Base-by-base conservation (phyloP, 139 green algal species). In the Microglena sp. region DNA sequence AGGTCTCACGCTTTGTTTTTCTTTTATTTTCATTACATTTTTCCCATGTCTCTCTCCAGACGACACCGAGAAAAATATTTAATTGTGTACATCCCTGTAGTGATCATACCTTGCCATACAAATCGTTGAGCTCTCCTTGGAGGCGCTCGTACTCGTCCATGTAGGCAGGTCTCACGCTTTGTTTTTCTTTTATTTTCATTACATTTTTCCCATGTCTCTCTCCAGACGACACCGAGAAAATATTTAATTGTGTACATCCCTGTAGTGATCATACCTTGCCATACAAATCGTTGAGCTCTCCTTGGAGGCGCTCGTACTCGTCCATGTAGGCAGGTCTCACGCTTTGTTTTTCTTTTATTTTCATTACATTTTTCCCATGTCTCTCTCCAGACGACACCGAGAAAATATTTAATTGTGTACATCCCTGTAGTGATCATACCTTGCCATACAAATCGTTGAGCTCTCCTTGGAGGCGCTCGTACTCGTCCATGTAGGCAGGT, bases 81-180 rank as follows among this genome's bases (percentile, higher is more conserved):
- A n/a, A n/a, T n/a, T n/a, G n/a, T n/a, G n/a, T n/a, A n/a, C n/a
- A n/a, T n/a, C n/a, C n/a, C n/a, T n/a, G n/a, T n/a, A n/a, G n/a
- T 15, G 6, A 28, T 29, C 55, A 28, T 62, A 62, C 55, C 55
- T 62, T 33, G 5, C 30, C 60, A 58, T 85, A 90, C 58, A 93
- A 64, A n/a, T 64, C 44, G 27, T 85, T 78, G 46, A 95, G 74
- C 73, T 94, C 76, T 5, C 29, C 75, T 67, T 90, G 72, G 53
- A 96, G 81, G 55, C 62, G 65, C 73, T 95, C 89, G 54, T 89
- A 88, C 74, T 95, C 86, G 55, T 90, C 89, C 76, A 91, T 89
- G 76, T 94, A 92, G 0, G 84, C 84, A 0, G 89, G 88, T 34
- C 86, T 64, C 66, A 90, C 84, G 11, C 56, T 72, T 66, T 86